Conservation (phyloP, 345 rosid species). For the Laguncularia racemosa region DNA sequence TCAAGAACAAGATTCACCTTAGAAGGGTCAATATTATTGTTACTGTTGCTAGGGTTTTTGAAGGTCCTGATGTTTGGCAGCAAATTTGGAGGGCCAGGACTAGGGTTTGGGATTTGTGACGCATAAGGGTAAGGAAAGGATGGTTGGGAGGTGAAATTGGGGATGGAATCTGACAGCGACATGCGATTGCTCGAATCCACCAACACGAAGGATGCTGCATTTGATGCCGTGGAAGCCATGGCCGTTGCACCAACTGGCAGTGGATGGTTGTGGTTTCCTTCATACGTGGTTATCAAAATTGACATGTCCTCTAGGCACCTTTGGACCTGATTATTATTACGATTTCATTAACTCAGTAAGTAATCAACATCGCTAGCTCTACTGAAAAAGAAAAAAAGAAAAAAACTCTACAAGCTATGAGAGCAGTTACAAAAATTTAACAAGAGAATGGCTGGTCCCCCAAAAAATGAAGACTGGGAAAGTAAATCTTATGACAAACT, state of each 20-base stretch:
- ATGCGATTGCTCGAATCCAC: slow-evolving; percentile 28
- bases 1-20: slow-evolving; percentile 35
- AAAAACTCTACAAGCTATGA: no score
- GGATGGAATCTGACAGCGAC: slow-evolving; percentile 1
- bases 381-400: no score
- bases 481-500: no score
- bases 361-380: neutral
- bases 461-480: no score
- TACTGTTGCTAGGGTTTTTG: slow-evolving; percentile 14
- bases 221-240: slow-evolving; percentile 47
- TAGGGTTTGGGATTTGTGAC: slow-evolving; percentile 13
- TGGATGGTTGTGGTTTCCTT: slow-evolving; percentile 58
- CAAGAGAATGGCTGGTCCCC: no score
- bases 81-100: neutral
- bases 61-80: slow-evolving; percentile 6
- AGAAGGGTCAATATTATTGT: slow-evolving; percentile 17
- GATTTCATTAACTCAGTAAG: no score
- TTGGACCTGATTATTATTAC: slow-evolving; percentile 31
- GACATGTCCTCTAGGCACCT: slow-evolving; percentile 60
- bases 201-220: slow-evolving; percentile 41
- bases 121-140: slow-evolving; percentile 6
- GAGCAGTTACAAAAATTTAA: no score
- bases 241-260: slow-evolving; percentile 54
- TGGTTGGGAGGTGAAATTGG: slow-evolving; percentile 10
- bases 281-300: slow-evolving; percentile 53